Evolutionary conservation across 306 rosid genomes (phyloP).

Genomic region (Leucaena leucocephala): DNA sequence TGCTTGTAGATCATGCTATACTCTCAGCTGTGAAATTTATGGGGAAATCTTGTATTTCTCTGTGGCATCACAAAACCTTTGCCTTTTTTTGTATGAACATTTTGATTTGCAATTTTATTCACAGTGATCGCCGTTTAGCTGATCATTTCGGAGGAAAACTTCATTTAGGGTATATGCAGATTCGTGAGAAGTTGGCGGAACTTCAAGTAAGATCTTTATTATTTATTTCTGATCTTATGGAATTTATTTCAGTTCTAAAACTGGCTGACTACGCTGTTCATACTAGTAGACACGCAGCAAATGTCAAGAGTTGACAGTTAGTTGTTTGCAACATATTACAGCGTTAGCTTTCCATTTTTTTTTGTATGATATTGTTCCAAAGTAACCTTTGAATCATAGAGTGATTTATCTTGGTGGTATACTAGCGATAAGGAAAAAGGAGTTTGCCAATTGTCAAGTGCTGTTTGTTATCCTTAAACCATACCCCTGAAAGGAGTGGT

Average conservation of each 20-base stretch:
- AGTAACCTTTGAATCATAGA: constrained; percentile 5
- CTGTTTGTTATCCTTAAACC: constrained; percentile 12
- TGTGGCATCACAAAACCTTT: constrained; percentile 30
- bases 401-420: background rate
- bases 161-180: constrained; percentile 98
- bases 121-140: constrained; percentile 96
- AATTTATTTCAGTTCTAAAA: constrained; percentile 13
- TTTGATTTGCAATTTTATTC: constrained; percentile 48
- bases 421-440: background rate
- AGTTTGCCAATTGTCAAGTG: constrained; percentile 2
- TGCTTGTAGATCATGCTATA: constrained; percentile 86
- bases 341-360: constrained; percentile 14
- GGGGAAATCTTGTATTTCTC: constrained; percentile 48
- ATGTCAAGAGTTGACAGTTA: constrained; percentile 21
- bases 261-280: constrained; percentile 7
- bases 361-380: constrained; percentile 4
- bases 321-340: constrained; percentile 24
- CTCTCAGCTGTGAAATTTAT: constrained; percentile 61
- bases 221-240: constrained; percentile 25
- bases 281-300: constrained; percentile 6
- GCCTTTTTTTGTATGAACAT: constrained; percentile 37
- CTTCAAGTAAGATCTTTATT: constrained; percentile 70
- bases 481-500: constrained; percentile 38
- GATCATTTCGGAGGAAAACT: constrained; percentile 99
- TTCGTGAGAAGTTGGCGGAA: constrained; percentile 93